A percentile compares a stretch with the other conserved stretches of the same genome.
These are phyloP conservation scores for Triangularia setosa DNA, from an alignment of 2,329 filamentous ascomycete species.

Conservation along the genomic window DNA sequence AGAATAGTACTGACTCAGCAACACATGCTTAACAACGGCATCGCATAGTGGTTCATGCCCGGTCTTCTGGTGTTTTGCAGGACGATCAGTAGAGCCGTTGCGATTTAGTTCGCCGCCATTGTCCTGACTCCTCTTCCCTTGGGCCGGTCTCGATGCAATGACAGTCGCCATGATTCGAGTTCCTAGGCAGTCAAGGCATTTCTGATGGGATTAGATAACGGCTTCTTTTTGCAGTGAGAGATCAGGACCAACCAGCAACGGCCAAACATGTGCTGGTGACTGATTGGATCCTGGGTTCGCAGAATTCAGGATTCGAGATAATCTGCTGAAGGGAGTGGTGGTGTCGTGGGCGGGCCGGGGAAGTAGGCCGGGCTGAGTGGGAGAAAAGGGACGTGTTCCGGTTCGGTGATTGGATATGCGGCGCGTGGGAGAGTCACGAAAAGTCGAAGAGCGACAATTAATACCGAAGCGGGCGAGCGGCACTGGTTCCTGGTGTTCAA, in stretches of 20 bases:
- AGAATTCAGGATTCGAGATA: background rate
- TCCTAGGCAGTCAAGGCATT: background rate
- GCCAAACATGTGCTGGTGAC: constrained; percentile 16
- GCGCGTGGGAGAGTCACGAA: background rate
- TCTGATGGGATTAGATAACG: constrained; percentile 1
- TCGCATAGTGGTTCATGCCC: constrained; percentile 5
- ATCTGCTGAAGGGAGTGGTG: background rate
- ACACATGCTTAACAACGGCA: constrained; percentile 47
- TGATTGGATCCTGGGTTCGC: constrained; percentile 17
- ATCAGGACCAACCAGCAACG: constrained; percentile 14
- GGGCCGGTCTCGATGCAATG: background rate
- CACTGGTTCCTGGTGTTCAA: constrained; percentile 6
- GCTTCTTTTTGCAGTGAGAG: background rate
- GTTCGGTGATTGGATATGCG: constrained; percentile 11
- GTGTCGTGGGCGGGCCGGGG: background rate
- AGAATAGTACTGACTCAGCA: constrained; percentile 66
- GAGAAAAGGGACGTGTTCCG: background rate
- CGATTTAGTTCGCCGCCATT: constrained; percentile 14
- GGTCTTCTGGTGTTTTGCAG: constrained; percentile 23
- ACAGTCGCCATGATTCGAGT: constrained; percentile 11
- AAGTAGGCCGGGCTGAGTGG: background rate
- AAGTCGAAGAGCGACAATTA: background rate
- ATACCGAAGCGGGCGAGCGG: constrained; percentile 7
- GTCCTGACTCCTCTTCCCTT: constrained; percentile 20
- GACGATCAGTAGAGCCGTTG: constrained; percentile 8